phyloP scores from a whole-genome alignment of 257 asterid species.

The Ballota nigra region DNA sequence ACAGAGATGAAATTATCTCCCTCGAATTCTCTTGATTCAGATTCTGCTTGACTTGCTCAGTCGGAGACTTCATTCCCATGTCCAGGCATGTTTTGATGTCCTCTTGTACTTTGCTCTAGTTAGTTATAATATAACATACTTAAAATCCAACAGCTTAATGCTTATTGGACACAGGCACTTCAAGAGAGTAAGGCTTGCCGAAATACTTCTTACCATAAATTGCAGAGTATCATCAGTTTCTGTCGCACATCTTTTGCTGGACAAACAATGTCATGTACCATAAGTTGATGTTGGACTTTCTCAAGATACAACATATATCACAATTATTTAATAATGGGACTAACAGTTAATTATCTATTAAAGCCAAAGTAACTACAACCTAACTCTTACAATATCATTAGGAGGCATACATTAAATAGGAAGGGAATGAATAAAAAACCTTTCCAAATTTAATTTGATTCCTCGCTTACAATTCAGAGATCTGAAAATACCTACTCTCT shows the following conservation, averaged over 20 bases:
- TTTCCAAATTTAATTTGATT: neutral
- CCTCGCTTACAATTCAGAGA: constrained; percentile 8
- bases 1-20: constrained; percentile 43
- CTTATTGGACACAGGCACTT: constrained; percentile 10
- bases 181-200: constrained; percentile 24
- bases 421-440: constrained; percentile 12
- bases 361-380: constrained; percentile 13
- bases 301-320: neutral
- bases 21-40: constrained; percentile 40
- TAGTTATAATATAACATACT: constrained; percentile 28
- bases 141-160: constrained; percentile 23
- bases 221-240: constrained; percentile 71
- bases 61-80: constrained; percentile 46
- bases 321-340: constrained; percentile 1
- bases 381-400: constrained; percentile 3
- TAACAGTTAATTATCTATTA: neutral
- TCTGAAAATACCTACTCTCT: constrained; percentile 55
- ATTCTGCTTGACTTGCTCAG: constrained; percentile 51
- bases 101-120: constrained; percentile 77
- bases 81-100: constrained; percentile 63
- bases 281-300: neutral
- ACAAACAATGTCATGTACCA: constrained; percentile 20
- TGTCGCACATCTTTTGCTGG: constrained; percentile 68
- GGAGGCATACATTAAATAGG: neutral
- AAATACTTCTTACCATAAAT: constrained; percentile 52